phyloP scores from a whole-genome alignment of 306 rosid genomes.

The Coriaria nepalensis region DNA sequence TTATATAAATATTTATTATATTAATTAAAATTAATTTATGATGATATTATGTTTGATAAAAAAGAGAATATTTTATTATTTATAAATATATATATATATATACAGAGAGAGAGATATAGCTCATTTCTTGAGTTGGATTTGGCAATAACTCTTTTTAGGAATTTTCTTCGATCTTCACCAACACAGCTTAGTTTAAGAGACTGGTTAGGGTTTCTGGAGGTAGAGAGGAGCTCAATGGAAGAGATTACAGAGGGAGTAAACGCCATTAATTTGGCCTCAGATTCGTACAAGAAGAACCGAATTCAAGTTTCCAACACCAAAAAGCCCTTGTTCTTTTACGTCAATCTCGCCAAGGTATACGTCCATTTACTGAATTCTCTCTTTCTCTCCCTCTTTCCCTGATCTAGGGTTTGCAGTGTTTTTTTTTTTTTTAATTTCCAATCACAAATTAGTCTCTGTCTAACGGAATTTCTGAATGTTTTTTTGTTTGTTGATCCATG shows the following conservation, averaged over 20 bases:
- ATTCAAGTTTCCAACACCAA: slow-evolving; percentile 58
- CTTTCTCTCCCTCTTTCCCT: neutral
- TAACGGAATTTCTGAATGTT: neutral
- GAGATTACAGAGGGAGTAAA: slow-evolving; percentile 46
- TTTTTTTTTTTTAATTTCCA: neutral
- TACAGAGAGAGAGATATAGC: too few species aligned
- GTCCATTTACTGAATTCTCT: neutral
- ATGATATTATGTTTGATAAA: too few species aligned
- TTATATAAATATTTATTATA: too few species aligned
- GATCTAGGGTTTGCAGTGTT: slow-evolving; percentile 5
- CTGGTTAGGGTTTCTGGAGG: slow-evolving; percentile 17
- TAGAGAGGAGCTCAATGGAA: slow-evolving; percentile 22
- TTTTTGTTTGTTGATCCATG: neutral
- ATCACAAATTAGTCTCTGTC: neutral
- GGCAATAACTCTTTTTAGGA: too few species aligned
- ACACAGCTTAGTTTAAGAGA: too few species aligned
- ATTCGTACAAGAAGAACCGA: slow-evolving; percentile 42
- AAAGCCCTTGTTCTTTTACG: slow-evolving; percentile 49
- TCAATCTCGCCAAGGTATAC: slow-evolving; percentile 45
- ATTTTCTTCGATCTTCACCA: too few species aligned
- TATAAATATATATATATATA: too few species aligned
- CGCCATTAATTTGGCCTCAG: slow-evolving; percentile 23
- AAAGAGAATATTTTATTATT: too few species aligned
- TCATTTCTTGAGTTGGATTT: too few species aligned
- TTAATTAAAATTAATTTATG: too few species aligned